Percentiles rank a stretch among this genome's conserved stretches.
phyloP scores from a whole-genome alignment of 2,329 filamentous ascomycete species.

The Fusarium proliferatum region DNA sequence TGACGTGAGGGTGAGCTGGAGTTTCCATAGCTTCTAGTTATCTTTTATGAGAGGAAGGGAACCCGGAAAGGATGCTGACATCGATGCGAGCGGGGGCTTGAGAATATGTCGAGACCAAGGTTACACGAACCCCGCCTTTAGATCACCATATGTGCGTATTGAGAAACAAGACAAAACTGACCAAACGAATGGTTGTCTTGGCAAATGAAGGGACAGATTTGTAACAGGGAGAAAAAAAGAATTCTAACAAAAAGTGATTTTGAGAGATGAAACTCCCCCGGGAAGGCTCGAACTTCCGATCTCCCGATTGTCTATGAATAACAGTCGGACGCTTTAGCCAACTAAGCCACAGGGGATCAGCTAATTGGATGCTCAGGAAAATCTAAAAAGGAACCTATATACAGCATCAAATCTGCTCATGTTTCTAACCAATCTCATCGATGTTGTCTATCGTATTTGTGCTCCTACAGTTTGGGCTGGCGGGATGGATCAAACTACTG shows the following conservation, averaged over 20 bases:
- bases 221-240: too few relatives aligned
- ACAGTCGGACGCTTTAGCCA: conserved; percentile 44
- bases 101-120: neutral
- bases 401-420: rapidly evolving
- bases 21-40: neutral
- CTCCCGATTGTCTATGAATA: conserved; percentile 45
- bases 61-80: neutral
- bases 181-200: too few relatives aligned
- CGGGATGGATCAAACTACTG: neutral
- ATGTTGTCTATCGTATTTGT: too few relatives aligned
- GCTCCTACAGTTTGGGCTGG: neutral
- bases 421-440: rapidly evolving
- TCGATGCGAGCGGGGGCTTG: neutral
- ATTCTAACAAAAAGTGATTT: rapidly evolving
- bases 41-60: too few relatives aligned
- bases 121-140: neutral
- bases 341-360: conserved; percentile 41
- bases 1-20: neutral
- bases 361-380: neutral
- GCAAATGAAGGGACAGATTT: too few relatives aligned
- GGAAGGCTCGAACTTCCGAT: conserved; percentile 39
- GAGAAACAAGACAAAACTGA: neutral
- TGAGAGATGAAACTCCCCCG: conserved; percentile 35
- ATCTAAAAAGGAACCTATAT: rapidly evolving
- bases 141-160: neutral